Percentiles rank a stretch among this genome's conserved stretches.
Evolutionary conservation across 148 eudicot species (phyloP).

Genomic region (Dianthus caryophyllus): DNA sequence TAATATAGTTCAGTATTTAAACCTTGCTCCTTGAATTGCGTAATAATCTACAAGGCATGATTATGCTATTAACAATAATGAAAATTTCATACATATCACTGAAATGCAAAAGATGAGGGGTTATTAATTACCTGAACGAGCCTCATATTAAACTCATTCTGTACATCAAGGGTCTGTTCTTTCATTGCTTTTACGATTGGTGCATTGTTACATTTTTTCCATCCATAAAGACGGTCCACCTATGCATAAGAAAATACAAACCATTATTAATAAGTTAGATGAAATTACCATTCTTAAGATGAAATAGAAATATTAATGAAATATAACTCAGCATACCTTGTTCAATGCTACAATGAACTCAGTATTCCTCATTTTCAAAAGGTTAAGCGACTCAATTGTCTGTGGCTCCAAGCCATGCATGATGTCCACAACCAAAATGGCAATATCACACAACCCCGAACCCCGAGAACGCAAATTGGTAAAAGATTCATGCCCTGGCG

Average conservation of each 20-base stretch:
- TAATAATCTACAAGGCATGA: constrained; percentile 43
- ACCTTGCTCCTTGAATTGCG: constrained; percentile 87
- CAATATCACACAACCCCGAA: constrained; percentile 93
- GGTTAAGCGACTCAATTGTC: constrained; percentile 90
- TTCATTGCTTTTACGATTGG: constrained; percentile 74
- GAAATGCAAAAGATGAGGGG: constrained; percentile 2
- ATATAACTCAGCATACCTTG: constrained; percentile 46
- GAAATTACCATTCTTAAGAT: background rate
- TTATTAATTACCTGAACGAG: constrained; percentile 48
- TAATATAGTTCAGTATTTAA: constrained; percentile 83
- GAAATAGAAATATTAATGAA: background rate
- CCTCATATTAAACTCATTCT: constrained; percentile 65
- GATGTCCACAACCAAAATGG: constrained; percentile 88
- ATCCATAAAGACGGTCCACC: constrained; percentile 93
- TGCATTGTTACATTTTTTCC: constrained; percentile 74
- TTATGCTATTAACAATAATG: background rate
- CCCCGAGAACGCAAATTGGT: constrained; percentile 84
- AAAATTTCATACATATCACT: background rate
- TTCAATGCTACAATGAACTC: constrained; percentile 93
- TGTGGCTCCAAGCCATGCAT: constrained; percentile 97
- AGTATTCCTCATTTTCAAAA: constrained; percentile 81
- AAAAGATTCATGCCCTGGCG: constrained; percentile 98
- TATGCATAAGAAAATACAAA: constrained; percentile 14
- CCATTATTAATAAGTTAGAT: background rate
- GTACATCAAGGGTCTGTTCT: constrained; percentile 80